Base-by-base conservation (phyloP, 192 early-diverging fungal genomes). In the Mortierella claussenii region DNA sequence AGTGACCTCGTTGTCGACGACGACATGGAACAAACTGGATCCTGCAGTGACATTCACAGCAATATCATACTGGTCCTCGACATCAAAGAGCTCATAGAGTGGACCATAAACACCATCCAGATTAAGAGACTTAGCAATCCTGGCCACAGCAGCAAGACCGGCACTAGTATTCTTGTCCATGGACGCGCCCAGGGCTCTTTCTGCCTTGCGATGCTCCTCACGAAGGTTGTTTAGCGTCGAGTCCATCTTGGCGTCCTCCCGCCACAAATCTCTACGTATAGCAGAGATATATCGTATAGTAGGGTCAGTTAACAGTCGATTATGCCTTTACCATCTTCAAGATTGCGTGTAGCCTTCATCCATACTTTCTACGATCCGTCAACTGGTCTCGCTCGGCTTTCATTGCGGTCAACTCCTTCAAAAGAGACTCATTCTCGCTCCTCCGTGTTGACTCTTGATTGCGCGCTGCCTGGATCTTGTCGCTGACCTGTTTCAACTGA, bases 1-100 rank as follows among this genome's bases (percentile, higher is more conserved):
- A 3, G 94, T 97, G n/a, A 85, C 84, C 60, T 99, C 97, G 2
- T 87, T 92, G 66, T 99, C 96, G 0, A 99, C 96, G 18, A 99
- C 97, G 18, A 99, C 89, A 69, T 98, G 93, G 80, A 98, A 99
- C 55, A 99, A 80, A 65, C 95, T 96, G 30, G 65, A 30, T 33
- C 95, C 95, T 11, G 92, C 94, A 50, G 96, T 89, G 0, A 94
- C 88, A 78, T 98, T 96, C 15, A 97, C 96, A 10, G 95, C 94
- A 6, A 92, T 90, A 69, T 87, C 82, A 63, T 92, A 96, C 4
- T 83, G 75, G 31, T 94, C 89, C 60, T 97, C 92, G 2, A 96
- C 91, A 27, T 94, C 88, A 80, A 99, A 95, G 31, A 98, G 90
- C 71, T 97, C 90, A 78, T 92, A 97, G 33, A 99, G 82, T 21